Conservation (phyloP, 2,329 filamentous ascomycete genomes). For the Cryphonectria radicalis region DNA sequence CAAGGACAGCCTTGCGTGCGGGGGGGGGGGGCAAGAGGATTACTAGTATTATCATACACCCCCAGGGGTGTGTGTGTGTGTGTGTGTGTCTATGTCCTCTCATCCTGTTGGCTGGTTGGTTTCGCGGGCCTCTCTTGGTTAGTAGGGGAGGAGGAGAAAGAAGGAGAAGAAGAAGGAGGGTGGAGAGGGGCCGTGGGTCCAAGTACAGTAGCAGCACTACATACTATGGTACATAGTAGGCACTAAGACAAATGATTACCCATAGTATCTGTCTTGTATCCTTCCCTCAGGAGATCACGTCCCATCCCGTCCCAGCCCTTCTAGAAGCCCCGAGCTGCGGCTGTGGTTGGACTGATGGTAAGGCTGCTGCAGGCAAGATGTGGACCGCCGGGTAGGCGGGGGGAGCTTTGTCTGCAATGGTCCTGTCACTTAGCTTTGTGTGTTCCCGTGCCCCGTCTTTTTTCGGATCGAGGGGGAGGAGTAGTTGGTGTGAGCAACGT, state of each 20-base stretch:
- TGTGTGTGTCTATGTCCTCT: neutral
- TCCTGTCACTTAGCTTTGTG: neutral
- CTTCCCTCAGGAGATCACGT: neutral
- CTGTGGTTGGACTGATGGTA: conserved; percentile 5
- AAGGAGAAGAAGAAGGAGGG: neutral
- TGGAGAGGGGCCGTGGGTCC: neutral
- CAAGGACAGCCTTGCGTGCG: neutral
- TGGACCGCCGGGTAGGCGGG: neutral
- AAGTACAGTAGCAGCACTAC: too few relatives aligned
- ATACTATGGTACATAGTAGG: neutral
- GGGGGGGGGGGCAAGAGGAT: neutral
- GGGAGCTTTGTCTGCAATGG: neutral
- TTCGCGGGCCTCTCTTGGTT: too few relatives aligned
- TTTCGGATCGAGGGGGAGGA: neutral
- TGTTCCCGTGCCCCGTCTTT: neutral
- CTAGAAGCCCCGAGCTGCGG: conserved; percentile 18
- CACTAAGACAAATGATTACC: neutral
- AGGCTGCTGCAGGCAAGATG: conserved; percentile 12
- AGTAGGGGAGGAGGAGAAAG: neutral
- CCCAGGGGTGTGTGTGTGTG: too few relatives aligned
- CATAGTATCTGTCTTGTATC: conserved; percentile 1
- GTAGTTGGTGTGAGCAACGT: too few relatives aligned
- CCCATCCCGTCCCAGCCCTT: conserved; percentile 1
- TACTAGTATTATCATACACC: too few relatives aligned
- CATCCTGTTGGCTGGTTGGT: neutral